Evolutionary conservation across 2,329 filamentous ascomycete genomes (phyloP).

Genomic region (Dichotomopilus funicola): DNA sequence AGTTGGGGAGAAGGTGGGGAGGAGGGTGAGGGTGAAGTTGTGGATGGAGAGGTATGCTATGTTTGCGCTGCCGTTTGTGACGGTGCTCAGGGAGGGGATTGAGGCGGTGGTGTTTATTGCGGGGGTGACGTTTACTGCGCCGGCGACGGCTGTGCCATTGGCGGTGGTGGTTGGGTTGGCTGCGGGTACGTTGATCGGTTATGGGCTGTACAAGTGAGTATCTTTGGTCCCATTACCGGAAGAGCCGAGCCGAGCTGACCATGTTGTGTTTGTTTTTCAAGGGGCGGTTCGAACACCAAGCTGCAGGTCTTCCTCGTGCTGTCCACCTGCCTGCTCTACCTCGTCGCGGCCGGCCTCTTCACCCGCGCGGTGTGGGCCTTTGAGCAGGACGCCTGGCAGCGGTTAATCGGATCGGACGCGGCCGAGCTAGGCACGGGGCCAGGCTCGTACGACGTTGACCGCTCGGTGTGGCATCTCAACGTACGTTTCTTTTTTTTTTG

Average conservation of each 20-base stretch:
- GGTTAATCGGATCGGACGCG: constrained; percentile 50
- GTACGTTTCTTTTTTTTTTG: constrained; percentile 34
- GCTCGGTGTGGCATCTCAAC: constrained; percentile 78
- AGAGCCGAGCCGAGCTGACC: background rate
- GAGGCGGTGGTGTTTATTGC: constrained; percentile 84
- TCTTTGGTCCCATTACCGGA: too few relatives aligned
- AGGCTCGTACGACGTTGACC: constrained; percentile 69
- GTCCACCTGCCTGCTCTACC: constrained; percentile 73
- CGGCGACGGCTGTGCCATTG: constrained; percentile 70
- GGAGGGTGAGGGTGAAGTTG: constrained; percentile 45
- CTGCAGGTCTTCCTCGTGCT: constrained; percentile 67
- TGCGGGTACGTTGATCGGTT: constrained; percentile 63
- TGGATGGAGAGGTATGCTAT: constrained; percentile 75
- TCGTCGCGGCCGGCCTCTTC: constrained; percentile 74
- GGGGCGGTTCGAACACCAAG: constrained; percentile 37
- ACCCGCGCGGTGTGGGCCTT: constrained; percentile 68
- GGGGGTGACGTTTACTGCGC: constrained; percentile 70
- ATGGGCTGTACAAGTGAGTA: constrained; percentile 67
- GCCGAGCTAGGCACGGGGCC: constrained; percentile 49
- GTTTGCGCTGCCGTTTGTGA: constrained; percentile 82
- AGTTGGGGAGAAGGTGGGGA: constrained; percentile 29
- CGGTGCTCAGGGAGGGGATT: constrained; percentile 77
- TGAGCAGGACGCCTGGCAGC: constrained; percentile 59
- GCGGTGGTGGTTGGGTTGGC: constrained; percentile 66
- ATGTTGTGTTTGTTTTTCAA: constrained; percentile 16